Conservation (phyloP, 2,329 filamentous ascomycete species). For the Trichoderma aggressivum region DNA sequence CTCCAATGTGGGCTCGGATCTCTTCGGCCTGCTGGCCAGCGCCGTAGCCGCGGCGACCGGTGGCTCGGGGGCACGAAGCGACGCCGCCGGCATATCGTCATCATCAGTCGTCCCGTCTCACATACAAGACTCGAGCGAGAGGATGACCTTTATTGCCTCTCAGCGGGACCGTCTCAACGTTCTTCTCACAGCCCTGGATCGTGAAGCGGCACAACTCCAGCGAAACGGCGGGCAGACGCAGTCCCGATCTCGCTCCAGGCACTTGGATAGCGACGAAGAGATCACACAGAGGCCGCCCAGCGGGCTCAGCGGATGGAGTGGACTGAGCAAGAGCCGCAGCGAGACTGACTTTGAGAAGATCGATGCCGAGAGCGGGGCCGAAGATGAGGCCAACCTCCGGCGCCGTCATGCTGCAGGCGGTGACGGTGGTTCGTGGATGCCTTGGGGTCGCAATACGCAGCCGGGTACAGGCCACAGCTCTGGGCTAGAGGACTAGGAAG, state of each 20-base stretch:
- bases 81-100: constrained; percentile 21
- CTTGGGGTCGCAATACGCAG: constrained; percentile 44
- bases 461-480: constrained; percentile 34
- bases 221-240: constrained; percentile 31
- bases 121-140: constrained; percentile 60
- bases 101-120: constrained; percentile 62
- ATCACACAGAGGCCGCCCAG: constrained; percentile 43
- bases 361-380: constrained; percentile 66
- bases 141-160: constrained; percentile 70
- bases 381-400: constrained; percentile 44
- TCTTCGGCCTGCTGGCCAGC: constrained; percentile 73
- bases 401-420: constrained; percentile 29
- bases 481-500: constrained; percentile 40
- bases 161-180: constrained; percentile 75
- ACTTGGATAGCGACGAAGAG: constrained; percentile 31
- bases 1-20: constrained; percentile 52
- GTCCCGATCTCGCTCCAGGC: constrained; percentile 23
- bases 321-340: constrained; percentile 75
- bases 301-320: constrained; percentile 50
- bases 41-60: constrained; percentile 63
- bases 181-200: constrained; percentile 73
- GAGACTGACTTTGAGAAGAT: constrained; percentile 89
- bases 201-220: constrained; percentile 66
- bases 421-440: constrained; percentile 44
- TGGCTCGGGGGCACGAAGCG: constrained; percentile 36